Evolutionary conservation across 2,329 filamentous ascomycete genomes (phyloP).

Genomic region (Talaromyces pinophilus): DNA sequence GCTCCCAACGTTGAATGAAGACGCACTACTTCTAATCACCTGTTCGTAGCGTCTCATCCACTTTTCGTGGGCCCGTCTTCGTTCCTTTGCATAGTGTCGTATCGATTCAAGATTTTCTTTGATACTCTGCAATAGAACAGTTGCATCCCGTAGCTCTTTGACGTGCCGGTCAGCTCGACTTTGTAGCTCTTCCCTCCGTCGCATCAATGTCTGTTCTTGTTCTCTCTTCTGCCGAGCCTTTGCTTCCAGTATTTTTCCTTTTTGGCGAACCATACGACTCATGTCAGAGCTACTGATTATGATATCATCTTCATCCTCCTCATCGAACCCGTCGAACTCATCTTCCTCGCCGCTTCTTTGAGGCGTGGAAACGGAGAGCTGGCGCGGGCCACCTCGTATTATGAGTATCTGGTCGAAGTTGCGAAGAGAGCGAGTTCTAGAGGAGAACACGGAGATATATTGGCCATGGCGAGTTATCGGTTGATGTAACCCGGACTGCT

Average conservation of each 20-base stretch:
- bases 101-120: neutral
- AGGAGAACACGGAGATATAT: neutral
- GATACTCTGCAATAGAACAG: neutral
- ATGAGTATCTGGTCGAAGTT: neutral
- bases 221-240: constrained; percentile 2
- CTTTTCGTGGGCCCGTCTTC: constrained; percentile 1
- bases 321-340: constrained; percentile 13
- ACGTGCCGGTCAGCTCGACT: neutral
- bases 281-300: neutral
- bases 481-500: neutral
- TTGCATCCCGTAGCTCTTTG: neutral
- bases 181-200: constrained; percentile 4
- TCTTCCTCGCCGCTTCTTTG: neutral
- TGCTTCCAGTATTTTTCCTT: constrained; percentile 1
- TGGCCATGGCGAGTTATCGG: neutral
- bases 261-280: constrained; percentile 19
- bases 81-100: constrained; percentile 3
- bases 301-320: constrained; percentile 15
- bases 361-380: constrained; percentile 12
- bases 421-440: constrained; percentile 6
- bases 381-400: constrained; percentile 10
- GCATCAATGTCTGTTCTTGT: constrained; percentile 13
- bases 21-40: neutral
- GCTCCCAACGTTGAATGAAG: neutral
- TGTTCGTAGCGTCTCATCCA: constrained; percentile 13